Base-by-base conservation (phyloP, 148 eudicot species). In the Drosera capensis region DNA sequence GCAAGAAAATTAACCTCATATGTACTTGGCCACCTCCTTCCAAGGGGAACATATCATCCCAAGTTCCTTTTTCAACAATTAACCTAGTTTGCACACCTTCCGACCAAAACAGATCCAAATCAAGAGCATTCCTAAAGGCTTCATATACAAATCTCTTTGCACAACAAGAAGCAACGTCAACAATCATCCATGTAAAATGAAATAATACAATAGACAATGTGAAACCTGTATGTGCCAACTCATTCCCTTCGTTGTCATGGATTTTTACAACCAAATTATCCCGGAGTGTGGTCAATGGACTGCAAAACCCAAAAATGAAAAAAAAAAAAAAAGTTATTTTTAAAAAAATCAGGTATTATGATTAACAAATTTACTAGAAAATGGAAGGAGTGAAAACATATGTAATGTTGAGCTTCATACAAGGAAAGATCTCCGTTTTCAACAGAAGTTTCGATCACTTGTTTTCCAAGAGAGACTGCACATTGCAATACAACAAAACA, bases 391-490 rank as follows among this genome's bases (percentile, higher is more conserved):
- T 41, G 8, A 25, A 8, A 4, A 46, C 28, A 25, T 17, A 46
- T 3, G 41, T 17, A 23, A 60, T 52, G 37, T 49, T 14, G 8
- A 44, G 60, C 53, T 49, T 57, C 50, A 60, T 84, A 90, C 97
- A 90, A 80, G 14, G 77, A 71, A 47, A 76, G 71, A 41, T 73
- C 82, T 30, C 74, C 85, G 47, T 68, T 71, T 45, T 72, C 78
- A 46, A n/a, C n/a, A n/a, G 65, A 49, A 26, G 68, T 63, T 46
- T 78, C 76, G 48, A 57, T 55, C 56, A 58, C 70, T 25, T 58
- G 70, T 65, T 84, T 90, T 49, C 95, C 99, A 63, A 90, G 54
- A 22, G 93, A 65, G 58, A 79, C 99, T 90, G 85, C 81, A 80
- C 55, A 49, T 47, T 28, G 16, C 38, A 15, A 28, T 14, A 43